Conservation (phyloP, 345 rosid genomes). For the Eucalyptus shirleyi region DNA sequence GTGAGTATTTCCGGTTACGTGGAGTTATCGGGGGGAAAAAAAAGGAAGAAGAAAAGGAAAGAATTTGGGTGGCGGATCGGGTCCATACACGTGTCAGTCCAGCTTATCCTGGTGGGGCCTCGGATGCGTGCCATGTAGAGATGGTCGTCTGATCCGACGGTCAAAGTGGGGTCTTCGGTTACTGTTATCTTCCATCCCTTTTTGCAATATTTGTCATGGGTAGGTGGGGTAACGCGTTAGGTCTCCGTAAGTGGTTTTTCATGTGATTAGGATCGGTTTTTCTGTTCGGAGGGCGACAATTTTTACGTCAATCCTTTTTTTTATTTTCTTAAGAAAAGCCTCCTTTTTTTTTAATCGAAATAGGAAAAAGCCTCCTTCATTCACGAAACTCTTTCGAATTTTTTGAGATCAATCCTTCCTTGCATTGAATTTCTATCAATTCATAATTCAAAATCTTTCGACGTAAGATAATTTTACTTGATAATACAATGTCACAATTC, state of each 20-base stretch:
- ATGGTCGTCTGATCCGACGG: background rate
- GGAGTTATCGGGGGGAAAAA: background rate
- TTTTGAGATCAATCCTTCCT: background rate
- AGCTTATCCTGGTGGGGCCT: background rate
- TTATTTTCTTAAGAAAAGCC: background rate
- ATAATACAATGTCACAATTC: fast-evolving
- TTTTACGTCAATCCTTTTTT: background rate
- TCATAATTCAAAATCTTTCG: background rate
- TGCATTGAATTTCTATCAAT: background rate
- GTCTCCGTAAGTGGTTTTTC: background rate
- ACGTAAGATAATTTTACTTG: background rate
- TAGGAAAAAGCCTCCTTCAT: background rate
- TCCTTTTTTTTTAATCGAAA: too few species aligned
- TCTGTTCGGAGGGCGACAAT: background rate
- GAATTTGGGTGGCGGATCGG: background rate
- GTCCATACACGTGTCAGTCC: background rate
- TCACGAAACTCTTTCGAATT: background rate
- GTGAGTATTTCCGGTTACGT: background rate
- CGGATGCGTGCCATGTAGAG: background rate
- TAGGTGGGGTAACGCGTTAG: background rate
- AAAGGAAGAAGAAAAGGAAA: background rate
- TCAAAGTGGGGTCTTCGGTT: background rate
- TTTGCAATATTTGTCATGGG: background rate
- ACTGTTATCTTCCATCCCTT: background rate
- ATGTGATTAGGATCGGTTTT: background rate